phyloP scores from a whole-genome alignment of 495 filamentous ascomycete genomes.

The Lentithecium fluviatile region DNA sequence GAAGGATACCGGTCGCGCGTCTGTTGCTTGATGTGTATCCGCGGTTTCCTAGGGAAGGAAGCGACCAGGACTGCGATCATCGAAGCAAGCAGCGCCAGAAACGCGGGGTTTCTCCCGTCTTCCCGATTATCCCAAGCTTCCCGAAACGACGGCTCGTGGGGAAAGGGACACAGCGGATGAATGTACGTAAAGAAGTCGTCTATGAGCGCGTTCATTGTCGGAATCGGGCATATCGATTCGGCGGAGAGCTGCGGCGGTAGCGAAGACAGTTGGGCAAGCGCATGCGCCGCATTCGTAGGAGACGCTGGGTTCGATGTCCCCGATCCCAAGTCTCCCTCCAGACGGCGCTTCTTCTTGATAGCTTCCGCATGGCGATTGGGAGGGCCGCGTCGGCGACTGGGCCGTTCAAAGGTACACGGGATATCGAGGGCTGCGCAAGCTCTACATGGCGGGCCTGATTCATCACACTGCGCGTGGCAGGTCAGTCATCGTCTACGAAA shows the following conservation, averaged over 20 bases:
- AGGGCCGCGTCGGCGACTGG: constrained; percentile 76
- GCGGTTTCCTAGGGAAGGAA: constrained; percentile 77
- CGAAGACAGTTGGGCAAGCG: constrained; percentile 45
- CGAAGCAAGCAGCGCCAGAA: constrained; percentile 74
- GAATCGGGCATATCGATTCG: constrained; percentile 72
- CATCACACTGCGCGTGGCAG: constrained; percentile 64
- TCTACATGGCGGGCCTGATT: constrained; percentile 72
- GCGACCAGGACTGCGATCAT: constrained; percentile 77
- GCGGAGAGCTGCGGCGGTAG: constrained; percentile 51
- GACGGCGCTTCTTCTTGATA: constrained; percentile 64
- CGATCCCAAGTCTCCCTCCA: constrained; percentile 46
- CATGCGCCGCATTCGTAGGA: constrained; percentile 51
- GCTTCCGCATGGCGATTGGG: constrained; percentile 84
- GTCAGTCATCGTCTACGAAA: constrained; percentile 9
- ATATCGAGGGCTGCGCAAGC: constrained; percentile 77
- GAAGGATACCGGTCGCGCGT: constrained; percentile 60
- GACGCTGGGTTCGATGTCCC: constrained; percentile 47
- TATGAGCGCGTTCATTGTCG: constrained; percentile 64
- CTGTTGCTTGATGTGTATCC: constrained; percentile 65
- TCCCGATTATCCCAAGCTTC: constrained; percentile 66
- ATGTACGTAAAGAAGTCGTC: constrained; percentile 92
- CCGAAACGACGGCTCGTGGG: constrained; percentile 83
- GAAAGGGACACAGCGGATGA: constrained; percentile 80
- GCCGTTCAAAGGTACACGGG: constrained; percentile 77
- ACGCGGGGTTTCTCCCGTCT: constrained; percentile 65